Evolutionary conservation across 306 rosid genomes (phyloP), one percentile per base, ranked within the genome.

Genomic region (Canavalia gladiata): DNA sequence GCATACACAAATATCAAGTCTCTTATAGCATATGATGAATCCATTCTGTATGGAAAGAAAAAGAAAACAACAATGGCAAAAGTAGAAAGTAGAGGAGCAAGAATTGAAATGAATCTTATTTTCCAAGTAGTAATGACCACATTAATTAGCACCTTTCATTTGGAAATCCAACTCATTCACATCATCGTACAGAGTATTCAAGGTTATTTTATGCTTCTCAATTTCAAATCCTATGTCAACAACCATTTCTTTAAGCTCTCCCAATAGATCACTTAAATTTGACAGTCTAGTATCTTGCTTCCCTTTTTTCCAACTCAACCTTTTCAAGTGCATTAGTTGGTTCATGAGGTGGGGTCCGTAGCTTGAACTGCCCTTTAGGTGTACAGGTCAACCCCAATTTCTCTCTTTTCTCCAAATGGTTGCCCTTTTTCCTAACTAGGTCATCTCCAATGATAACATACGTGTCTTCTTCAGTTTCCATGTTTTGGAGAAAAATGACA

Each of bases 401-500:
- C 87, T 96, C 97, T 86, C 95, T 94, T 82, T 92, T 97, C 83
- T 92, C 99, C 89, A 90, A 76, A 60, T 91, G 93, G 81, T 50
- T 85, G 12, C 86, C 94, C 69, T 78, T 85, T 50, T 84, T 88
- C 76, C 90, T 82, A 5, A 86, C 83, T 0, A 79, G 72, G 78
- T 92, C 87, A 80, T 86, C 98, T 91, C 86, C 68, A 68, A 68
- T 12, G 37, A 90, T 84, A 82, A 90, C 84, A 73, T 69, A 2
- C 88, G 97, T 8, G 89, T 90, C 87, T 92, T 94, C 91, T 93
- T 96, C 28, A 98, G 97, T 80, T 93, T 96, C 99, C 99, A 96
- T 45, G 99, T 96, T 89, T 80, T 96, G 39, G 4, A 54, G 34
- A 74, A 74, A 76, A 75, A 54, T 37, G 54, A 73, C 3, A n/a